These are phyloP conservation scores for Astraeus odoratus DNA, from an alignment of 768 basidiomycete species.

Conservation along the genomic window DNA sequence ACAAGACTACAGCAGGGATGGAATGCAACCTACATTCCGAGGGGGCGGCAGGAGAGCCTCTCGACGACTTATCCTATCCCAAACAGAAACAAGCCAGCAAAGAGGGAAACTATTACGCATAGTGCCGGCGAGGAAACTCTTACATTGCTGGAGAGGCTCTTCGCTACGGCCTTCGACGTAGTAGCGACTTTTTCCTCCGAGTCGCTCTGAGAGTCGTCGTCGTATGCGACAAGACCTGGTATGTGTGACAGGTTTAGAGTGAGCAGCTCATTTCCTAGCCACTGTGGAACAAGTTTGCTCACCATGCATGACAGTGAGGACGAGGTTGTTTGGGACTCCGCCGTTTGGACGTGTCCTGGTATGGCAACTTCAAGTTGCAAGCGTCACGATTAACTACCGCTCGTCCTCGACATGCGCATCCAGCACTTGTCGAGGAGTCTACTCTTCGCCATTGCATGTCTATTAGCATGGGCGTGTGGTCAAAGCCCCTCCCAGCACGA, in stretches of 20 bases:
- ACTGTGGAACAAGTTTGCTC: conserved; percentile 11
- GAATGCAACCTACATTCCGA: conserved; percentile 23
- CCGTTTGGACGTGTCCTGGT: not conserved
- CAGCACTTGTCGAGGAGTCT: conserved; percentile 15
- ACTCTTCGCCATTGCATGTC: conserved; percentile 27
- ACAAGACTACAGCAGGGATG: not conserved
- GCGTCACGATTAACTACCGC: no score
- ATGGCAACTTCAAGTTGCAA: no score
- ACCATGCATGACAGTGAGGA: conserved; percentile 23
- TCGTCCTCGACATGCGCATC: conserved; percentile 17
- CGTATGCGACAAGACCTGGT: conserved; percentile 56
- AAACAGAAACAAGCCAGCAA: conserved; percentile 55
- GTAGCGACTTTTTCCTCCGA: conserved; percentile 37
- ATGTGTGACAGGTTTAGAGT: no score
- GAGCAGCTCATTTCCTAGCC: conserved; percentile 2
- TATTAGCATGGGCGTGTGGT: conserved; percentile 31
- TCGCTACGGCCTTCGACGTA: conserved; percentile 16
- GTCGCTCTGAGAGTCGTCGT: conserved; percentile 58
- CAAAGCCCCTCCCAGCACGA: conserved; percentile 26
- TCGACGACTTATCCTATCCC: conserved; percentile 58
- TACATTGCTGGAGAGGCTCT: conserved; percentile 36
- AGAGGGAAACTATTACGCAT: conserved; percentile 52
- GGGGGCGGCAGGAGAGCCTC: conserved; percentile 19
- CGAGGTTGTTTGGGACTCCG: conserved; percentile 21
- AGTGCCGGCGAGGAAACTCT: conserved; percentile 42